A percentile compares a stretch with the other conserved stretches of the same genome.
Conservation (phyloP, 2,329 filamentous ascomycete genomes). For the Scytalidium sp. region DNA sequence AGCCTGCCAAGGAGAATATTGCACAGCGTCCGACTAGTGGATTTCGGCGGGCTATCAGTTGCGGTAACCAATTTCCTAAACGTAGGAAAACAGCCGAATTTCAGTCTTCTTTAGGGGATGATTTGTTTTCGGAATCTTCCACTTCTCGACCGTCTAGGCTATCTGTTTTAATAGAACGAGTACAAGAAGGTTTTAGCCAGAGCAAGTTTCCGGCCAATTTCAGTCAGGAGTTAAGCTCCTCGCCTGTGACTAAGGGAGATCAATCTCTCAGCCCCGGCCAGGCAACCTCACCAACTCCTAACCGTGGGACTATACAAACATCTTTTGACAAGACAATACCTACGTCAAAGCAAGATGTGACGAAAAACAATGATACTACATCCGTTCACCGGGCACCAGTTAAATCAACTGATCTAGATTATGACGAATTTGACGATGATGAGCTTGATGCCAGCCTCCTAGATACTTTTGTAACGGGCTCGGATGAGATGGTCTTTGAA, state of each 20-base stretch:
- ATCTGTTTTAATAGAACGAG: slow-evolving; percentile 63
- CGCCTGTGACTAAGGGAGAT: slow-evolving; percentile 29
- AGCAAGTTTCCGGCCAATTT: slow-evolving; percentile 21
- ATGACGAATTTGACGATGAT: slow-evolving; percentile 52
- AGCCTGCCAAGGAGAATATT: slow-evolving; percentile 44
- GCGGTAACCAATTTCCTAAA: slow-evolving; percentile 70
- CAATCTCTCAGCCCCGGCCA: not conserved
- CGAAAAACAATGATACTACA: not conserved
- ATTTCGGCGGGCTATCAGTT: slow-evolving; percentile 65
- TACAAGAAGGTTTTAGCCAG: slow-evolving; percentile 46
- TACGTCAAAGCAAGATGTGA: not conserved
- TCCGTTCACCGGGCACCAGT: not conserved
- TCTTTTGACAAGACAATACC: not conserved
- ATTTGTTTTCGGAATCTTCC: slow-evolving; percentile 31
- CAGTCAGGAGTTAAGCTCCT: slow-evolving; percentile 35
- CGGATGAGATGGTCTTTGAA: not conserved
- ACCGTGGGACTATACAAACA: not conserved
- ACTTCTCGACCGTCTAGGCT: slow-evolving; percentile 52
- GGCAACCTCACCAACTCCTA: slow-evolving; percentile 3
- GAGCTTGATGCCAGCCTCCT: slow-evolving; percentile 36
- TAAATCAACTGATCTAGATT: slow-evolving; percentile 22
- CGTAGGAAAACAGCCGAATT: slow-evolving; percentile 48
- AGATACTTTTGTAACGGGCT: slow-evolving; percentile 45
- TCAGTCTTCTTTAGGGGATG: slow-evolving; percentile 27
- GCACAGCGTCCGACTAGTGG: slow-evolving; percentile 41